Evolutionary conservation across 305 asterid genomes (phyloP).

Genomic region (Rubia occidens): DNA sequence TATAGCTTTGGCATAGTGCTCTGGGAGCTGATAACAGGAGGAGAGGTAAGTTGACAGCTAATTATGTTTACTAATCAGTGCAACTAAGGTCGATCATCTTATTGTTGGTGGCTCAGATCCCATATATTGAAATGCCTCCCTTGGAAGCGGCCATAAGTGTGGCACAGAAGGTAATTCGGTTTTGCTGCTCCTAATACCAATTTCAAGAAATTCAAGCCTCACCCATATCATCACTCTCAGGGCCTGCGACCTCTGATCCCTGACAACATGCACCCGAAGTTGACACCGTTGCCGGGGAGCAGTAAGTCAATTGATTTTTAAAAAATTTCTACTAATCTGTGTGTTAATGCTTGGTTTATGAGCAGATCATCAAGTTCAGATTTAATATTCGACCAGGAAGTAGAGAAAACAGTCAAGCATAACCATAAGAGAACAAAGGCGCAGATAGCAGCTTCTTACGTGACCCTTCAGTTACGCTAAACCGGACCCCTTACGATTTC

Average conservation of each 20-base stretch:
- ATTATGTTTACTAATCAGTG: background rate
- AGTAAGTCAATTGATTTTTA: too few species aligned
- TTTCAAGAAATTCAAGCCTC: background rate
- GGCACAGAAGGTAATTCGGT: constrained; percentile 64
- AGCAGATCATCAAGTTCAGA: too few species aligned
- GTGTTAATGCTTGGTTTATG: too few species aligned
- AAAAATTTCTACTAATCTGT: too few species aligned
- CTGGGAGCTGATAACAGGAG: constrained; percentile 34
- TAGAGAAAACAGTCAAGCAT: too few species aligned
- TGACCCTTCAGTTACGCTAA: too few species aligned
- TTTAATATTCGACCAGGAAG: too few species aligned
- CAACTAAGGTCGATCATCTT: background rate
- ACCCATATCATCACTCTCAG: constrained; percentile 22
- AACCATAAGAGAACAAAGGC: too few species aligned
- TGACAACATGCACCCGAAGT: constrained; percentile 56
- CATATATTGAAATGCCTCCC: constrained; percentile 72
- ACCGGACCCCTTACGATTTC: too few species aligned
- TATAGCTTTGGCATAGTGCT: constrained; percentile 35
- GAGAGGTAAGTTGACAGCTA: constrained; percentile 22
- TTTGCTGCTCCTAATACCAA: background rate
- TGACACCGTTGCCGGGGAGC: constrained; percentile 19
- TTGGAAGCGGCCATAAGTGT: constrained; percentile 93
- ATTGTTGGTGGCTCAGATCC: constrained; percentile 38
- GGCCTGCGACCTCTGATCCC: constrained; percentile 83
- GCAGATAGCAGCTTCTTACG: too few species aligned